Base-by-base conservation (phyloP, 2,329 filamentous ascomycete genomes). In the Trichoderma sp. region DNA sequence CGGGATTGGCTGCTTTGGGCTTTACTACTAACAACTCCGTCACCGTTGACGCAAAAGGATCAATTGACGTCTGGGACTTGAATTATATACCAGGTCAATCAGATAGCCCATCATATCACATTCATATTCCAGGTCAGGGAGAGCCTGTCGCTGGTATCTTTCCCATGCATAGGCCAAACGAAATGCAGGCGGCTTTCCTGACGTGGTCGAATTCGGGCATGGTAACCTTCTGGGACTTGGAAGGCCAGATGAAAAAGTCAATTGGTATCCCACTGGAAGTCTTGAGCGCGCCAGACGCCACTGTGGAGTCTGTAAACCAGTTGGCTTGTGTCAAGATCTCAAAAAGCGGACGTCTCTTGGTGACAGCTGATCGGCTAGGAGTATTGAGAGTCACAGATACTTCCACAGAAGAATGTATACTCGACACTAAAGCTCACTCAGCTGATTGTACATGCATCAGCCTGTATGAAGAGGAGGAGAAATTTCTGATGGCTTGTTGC, bases 281-380 rank as follows among this genome's bases (percentile, higher is more conserved):
- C 5, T 81, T 97, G 5, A 93, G 96, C 70, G 88, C 91, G 71
- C 76, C 79, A 19, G 79, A 82, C 33, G 75, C 81, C 4, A 86
- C 90, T 19, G 76, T 84, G 52, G 87, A 88, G 13, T 73, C 81
- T 1, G 73, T 79, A 8, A 91, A 91, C 72, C 88, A 90, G 73
- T 81, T 91, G 60, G 85, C 85, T 4, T 85, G 86, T 72, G 86
- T 88, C 55, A 83, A 84, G 68, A 85, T 90, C 19, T 89, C 90
- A 1, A 82, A 83, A 31, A 84, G 87, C 49, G 90, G 88, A 37
- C 85, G 86, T 56, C 85, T 89, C 55, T 87, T 98, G 71, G 86
- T 94, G n/a, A 89, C 92, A 4, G 95, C 94, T 6, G 96, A 99
- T 79, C 93, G 89, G 74, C 87, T 92, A 71, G 96, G 96, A n/a